phyloP scores from a whole-genome alignment of 139 green algal genomes.

The Chlamydomonas sp. region DNA sequence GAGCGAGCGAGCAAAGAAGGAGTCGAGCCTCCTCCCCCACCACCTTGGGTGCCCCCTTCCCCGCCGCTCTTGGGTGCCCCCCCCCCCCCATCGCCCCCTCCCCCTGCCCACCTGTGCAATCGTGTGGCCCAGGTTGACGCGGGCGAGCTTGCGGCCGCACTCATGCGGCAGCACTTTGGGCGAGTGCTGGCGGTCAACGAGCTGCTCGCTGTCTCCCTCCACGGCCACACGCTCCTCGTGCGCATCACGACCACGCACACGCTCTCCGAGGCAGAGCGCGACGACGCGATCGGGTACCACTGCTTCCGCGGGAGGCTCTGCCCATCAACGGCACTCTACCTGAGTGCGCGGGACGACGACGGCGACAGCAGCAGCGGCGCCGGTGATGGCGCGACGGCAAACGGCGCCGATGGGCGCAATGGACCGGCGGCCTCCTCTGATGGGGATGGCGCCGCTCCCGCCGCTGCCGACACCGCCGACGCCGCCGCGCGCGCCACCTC shows the following conservation, averaged over 20 bases:
- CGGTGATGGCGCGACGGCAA: too few relatives aligned
- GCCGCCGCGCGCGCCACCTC: too few relatives aligned
- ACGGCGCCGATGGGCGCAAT: too few relatives aligned
- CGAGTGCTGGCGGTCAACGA: conserved; percentile 5
- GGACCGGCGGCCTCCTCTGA: too few relatives aligned
- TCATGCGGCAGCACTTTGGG: background rate
- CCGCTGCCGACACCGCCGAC: background rate
- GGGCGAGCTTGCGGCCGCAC: background rate
- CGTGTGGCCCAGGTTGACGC: conserved; percentile 10
- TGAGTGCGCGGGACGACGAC: background rate
- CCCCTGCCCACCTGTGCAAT: too few relatives aligned
- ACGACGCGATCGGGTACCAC: background rate
- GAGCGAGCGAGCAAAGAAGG: too few relatives aligned
- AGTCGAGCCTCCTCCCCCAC: too few relatives aligned
- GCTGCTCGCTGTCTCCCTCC: background rate
- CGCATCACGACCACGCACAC: background rate
- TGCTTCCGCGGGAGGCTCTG: background rate
- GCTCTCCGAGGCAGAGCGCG: background rate
- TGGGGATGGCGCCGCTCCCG: too few relatives aligned
- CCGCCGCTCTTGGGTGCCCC: too few relatives aligned
- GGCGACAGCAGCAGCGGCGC: too few relatives aligned
- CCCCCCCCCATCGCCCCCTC: too few relatives aligned
- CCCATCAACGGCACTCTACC: background rate
- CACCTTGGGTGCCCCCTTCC: too few relatives aligned
- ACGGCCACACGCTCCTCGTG: background rate